Base-by-base conservation (phyloP, 2,329 filamentous ascomycete species). In the Daldinia sp. region DNA sequence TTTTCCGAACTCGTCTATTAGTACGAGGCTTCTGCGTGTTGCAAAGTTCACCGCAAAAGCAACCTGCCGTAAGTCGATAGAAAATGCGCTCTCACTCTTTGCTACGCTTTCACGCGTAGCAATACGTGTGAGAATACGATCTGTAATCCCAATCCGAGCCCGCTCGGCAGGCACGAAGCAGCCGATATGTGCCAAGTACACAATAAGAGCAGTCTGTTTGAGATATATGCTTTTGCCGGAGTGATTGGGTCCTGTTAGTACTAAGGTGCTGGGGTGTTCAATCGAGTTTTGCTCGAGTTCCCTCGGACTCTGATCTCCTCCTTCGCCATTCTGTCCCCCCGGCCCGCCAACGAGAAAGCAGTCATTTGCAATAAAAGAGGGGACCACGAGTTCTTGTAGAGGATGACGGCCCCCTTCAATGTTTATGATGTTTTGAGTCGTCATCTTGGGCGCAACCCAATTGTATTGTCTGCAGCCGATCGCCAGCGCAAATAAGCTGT, bases 201-300 rank as follows among this genome's bases (percentile, higher is more conserved):
- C 90, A 65, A 97, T 96, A 56, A 98, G 82, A 4, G 94, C 96
- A 35, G 93, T 88, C 78, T 99, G 95, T 79, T 97, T 99, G 77
- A 98, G 86, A 79, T 97, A 98, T 0, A 98, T 89, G 73, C 94
- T 98, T 79, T 99, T 99, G 0, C 96, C 96, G 0, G 96, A 98
- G 78, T 96, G 97, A 74, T 99, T 99, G 4, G 96, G 94, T 0
- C 96, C 96, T 0, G 96, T 98, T 74, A 99, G 80, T 5, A 98
- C 82, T 12, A 98, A 78, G 81, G 93, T 91, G 71, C 87, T 93
- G 12, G 92, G 89, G 2, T 79, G 72, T 5, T 72, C 66, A 18
- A 59, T 60, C 6, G 61, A 66, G 28, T 55, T 60, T 44, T 60
- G 65, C 6, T 62, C 33, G 18, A 41, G 33, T 7, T 72, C 71